phyloP scores from a whole-genome alignment of 805 yeast species.

The Kuraishia ogatae region DNA sequence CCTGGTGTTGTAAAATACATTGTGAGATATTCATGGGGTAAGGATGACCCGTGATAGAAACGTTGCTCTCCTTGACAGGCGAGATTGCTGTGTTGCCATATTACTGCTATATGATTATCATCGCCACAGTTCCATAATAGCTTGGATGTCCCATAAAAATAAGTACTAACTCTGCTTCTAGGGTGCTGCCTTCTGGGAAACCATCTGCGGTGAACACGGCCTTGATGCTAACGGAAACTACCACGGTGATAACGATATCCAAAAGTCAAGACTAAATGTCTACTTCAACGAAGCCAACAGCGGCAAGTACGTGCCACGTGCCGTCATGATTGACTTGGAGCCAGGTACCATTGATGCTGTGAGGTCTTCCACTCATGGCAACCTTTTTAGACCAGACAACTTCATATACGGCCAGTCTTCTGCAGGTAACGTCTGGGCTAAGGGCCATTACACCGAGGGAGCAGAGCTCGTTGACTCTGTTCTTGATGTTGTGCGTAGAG shows the following conservation, averaged over 20 bases:
- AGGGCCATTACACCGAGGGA: slow-evolving; percentile 95
- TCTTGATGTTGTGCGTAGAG: slow-evolving; percentile 84
- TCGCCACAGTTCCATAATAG: background rate
- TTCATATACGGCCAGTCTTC: slow-evolving; percentile 83
- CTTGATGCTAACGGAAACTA: slow-evolving; percentile 68
- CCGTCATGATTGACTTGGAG: slow-evolving; percentile 86
- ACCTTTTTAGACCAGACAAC: slow-evolving; percentile 88
- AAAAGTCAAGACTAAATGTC: slow-evolving; percentile 53
- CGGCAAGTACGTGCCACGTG: slow-evolving; percentile 89
- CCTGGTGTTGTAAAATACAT: no score
- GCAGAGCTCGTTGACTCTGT: slow-evolving; percentile 90
- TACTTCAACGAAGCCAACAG: slow-evolving; percentile 83
- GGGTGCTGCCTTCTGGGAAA: slow-evolving; percentile 94
- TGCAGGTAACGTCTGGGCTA: slow-evolving; percentile 96
- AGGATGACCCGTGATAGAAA: no score
- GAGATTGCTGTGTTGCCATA: background rate
- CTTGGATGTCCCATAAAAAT: background rate
- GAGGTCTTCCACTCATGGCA: slow-evolving; percentile 71
- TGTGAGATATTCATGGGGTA: no score
- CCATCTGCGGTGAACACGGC: slow-evolving; percentile 84
- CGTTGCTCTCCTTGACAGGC: no score
- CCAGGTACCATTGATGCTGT: slow-evolving; percentile 91
- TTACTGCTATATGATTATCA: background rate
- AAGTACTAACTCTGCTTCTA: slow-evolving; percentile 13
- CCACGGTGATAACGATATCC: slow-evolving; percentile 49